These are phyloP conservation scores for Wickerhamiella dianesei DNA, from an alignment of 805 yeast genomes.

Conservation along the genomic window DNA sequence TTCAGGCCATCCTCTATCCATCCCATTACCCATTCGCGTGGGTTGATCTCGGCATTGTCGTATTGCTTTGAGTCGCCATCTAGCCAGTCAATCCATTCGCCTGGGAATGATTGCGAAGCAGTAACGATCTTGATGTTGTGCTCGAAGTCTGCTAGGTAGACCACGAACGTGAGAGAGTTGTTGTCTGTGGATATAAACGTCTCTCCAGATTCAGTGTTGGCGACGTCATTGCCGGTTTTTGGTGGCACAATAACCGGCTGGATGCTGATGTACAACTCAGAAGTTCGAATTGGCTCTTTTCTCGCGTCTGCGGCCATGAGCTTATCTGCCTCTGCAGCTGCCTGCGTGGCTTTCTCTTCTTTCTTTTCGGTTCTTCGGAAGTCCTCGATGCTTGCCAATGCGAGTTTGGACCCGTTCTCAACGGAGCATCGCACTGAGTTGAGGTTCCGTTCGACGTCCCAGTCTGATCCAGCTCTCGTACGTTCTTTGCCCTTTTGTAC, in stretches of 20 bases:
- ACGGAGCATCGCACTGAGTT: constrained; percentile 63
- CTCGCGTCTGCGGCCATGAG: neutral
- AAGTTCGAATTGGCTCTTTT: constrained; percentile 24
- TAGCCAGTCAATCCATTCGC: constrained; percentile 91
- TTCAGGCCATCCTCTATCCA: constrained; percentile 73
- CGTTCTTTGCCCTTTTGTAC: constrained; percentile 35
- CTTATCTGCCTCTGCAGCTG: constrained; percentile 7
- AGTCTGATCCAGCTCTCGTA: constrained; percentile 25
- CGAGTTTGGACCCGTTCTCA: constrained; percentile 76
- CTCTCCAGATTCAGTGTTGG: constrained; percentile 6
- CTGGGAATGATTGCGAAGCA: constrained; percentile 81
- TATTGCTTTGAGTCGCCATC: constrained; percentile 29
- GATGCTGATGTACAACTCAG: constrained; percentile 58
- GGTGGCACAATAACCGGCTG: constrained; percentile 35
- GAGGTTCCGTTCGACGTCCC: constrained; percentile 33
- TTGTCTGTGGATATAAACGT: constrained; percentile 2
- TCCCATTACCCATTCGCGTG: constrained; percentile 67
- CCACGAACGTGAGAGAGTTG: constrained; percentile 52
- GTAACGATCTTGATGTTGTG: constrained; percentile 62
- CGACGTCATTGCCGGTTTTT: constrained; percentile 24
- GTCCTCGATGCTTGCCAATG: constrained; percentile 73
- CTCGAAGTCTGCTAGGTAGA: constrained; percentile 63
- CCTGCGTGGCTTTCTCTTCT: constrained; percentile 7
- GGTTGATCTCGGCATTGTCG: constrained; percentile 43
- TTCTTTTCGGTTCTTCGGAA: constrained; percentile 29